Evolutionary conservation across 2,329 filamentous ascomycete genomes (phyloP).

Genomic region (Phyllosticta paracitricarpa): DNA sequence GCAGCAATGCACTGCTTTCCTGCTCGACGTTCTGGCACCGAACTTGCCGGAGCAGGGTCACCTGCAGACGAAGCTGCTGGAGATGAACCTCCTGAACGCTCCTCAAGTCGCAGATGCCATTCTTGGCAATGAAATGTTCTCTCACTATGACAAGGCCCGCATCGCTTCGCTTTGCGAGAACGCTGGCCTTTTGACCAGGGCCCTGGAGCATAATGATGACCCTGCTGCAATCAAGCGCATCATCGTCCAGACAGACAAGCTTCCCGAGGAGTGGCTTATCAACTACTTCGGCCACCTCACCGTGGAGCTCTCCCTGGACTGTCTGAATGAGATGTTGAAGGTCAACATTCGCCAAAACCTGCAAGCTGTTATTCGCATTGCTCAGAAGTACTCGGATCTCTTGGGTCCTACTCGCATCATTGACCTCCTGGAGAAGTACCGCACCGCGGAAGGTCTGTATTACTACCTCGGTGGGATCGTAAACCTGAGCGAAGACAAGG

Average conservation of each 20-base stretch:
- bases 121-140: constrained; percentile 96
- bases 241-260: constrained; percentile 73
- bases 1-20: constrained; percentile 94
- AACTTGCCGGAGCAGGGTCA: constrained; percentile 90
- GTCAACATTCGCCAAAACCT: constrained; percentile 95
- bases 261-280: constrained; percentile 84
- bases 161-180: constrained; percentile 90
- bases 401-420: constrained; percentile 81
- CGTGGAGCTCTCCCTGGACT: constrained; percentile 89
- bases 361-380: constrained; percentile 86
- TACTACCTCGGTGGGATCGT: constrained; percentile 98
- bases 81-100: constrained; percentile 96
- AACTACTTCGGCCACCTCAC: constrained; percentile 90
- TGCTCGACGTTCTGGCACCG: constrained; percentile 88
- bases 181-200: constrained; percentile 60
- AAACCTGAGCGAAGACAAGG: constrained; percentile 87
- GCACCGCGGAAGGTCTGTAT: constrained; percentile 92
- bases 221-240: constrained; percentile 83
- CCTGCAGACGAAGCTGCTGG: constrained; percentile 84
- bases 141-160: constrained; percentile 84
- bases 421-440: constrained; percentile 93
- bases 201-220: constrained; percentile 91
- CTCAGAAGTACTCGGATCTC: constrained; percentile 95
- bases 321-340: constrained; percentile 92
- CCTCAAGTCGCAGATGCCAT: constrained; percentile 98